phyloP scores from a whole-genome alignment of 1,284 basidiomycete genomes.

The Melanopsichium pennsylvanicum region DNA sequence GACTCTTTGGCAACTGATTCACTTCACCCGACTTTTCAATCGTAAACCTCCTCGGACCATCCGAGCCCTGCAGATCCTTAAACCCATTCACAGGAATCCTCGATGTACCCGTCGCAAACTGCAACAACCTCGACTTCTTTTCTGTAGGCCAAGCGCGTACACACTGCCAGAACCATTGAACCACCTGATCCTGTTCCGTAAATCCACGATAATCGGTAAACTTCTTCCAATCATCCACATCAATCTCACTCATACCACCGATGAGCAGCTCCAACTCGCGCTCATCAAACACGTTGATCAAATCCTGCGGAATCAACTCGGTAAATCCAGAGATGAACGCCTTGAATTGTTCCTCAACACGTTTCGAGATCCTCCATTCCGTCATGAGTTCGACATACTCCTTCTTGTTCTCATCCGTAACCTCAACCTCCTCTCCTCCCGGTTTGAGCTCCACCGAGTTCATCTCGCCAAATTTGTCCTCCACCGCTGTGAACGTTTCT shows the following conservation, averaged over 20 bases:
- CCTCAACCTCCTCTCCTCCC: constrained; percentile 81
- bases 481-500: constrained; percentile 71
- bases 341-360: constrained; percentile 93
- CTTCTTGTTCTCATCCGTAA: constrained; percentile 98
- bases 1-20: constrained; percentile 63
- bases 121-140: constrained; percentile 85
- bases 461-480: constrained; percentile 96
- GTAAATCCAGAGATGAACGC: constrained; percentile 95
- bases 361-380: constrained; percentile 87
- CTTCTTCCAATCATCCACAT: constrained; percentile 75
- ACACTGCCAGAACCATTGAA: constrained; percentile 99
- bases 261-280: constrained; percentile 90
- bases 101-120: constrained; percentile 97
- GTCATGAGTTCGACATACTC: constrained; percentile 96
- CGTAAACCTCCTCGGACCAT: constrained; percentile 75
- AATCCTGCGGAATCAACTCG: constrained; percentile 91
- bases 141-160: constrained; percentile 95
- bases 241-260: constrained; percentile 98
- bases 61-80: constrained; percentile 96
- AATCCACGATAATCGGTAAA: constrained; percentile 73
- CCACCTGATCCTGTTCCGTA: constrained; percentile 71
- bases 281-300: constrained; percentile 97
- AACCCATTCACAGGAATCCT: constrained; percentile 98
- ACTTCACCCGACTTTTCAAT: constrained; percentile 65
- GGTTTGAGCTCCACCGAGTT: constrained; percentile 92